phyloP scores from a whole-genome alignment of 176 grass and related monocot genomes.

The Avena insularis region DNA sequence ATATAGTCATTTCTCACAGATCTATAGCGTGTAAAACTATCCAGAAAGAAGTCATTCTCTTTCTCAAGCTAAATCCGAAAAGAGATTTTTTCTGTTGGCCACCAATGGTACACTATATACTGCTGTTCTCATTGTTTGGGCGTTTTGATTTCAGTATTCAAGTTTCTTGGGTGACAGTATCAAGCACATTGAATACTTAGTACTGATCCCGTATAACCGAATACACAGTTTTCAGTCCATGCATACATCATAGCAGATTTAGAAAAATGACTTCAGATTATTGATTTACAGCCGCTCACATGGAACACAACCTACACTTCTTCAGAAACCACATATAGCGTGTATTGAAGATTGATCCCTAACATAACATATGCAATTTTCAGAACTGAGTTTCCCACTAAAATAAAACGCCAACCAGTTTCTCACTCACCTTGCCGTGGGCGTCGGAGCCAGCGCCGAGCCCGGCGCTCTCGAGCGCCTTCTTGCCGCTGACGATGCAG shows the following conservation, averaged over 20 bases:
- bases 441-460: slow-evolving; percentile 42
- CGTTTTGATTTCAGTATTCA: background rate
- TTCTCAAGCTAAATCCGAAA: background rate
- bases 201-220: background rate
- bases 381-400: background rate
- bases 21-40: background rate
- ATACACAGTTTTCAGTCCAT: background rate
- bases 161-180: background rate
- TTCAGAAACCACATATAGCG: background rate
- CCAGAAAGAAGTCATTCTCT: background rate
- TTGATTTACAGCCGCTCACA: background rate
- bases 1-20: background rate
- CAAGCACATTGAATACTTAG: background rate
- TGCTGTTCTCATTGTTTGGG: background rate
- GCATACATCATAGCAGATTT: background rate
- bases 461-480: slow-evolving; percentile 70
- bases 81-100: background rate
- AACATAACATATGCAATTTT: background rate
- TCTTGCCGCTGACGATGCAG: slow-evolving; percentile 93
- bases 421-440: slow-evolving; percentile 44
- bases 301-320: background rate
- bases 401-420: background rate
- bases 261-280: background rate
- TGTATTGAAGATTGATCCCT: background rate
- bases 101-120: background rate